Percentiles rank a stretch among this genome's conserved stretches.
Evolutionary conservation across 129 eudicot genomes (phyloP).

Genomic region (Centella asiatica): DNA sequence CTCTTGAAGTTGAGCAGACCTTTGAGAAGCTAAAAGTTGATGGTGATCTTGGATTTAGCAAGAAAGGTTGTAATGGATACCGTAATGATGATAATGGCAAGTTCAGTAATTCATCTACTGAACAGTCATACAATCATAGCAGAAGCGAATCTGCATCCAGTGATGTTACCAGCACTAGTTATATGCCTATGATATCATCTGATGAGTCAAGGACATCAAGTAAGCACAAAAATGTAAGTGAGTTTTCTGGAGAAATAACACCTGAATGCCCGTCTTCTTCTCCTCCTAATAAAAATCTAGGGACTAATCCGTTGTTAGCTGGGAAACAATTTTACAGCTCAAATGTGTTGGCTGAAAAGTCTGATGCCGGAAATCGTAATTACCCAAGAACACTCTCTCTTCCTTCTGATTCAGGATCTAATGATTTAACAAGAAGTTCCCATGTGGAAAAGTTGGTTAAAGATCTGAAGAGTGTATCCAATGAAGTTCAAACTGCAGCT

Average conservation of each 20-base stretch:
- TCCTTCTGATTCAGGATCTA: slow-evolving; percentile 35
- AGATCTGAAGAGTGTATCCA: slow-evolving; percentile 35
- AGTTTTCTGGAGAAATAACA: slow-evolving; percentile 36
- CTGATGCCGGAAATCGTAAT: slow-evolving; percentile 32
- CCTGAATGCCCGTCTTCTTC: slow-evolving; percentile 18
- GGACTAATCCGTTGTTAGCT: slow-evolving; percentile 16
- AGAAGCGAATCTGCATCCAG: slow-evolving; percentile 82
- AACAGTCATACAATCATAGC: slow-evolving; percentile 71
- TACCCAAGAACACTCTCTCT: slow-evolving; percentile 41
- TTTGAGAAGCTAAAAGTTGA: slow-evolving; percentile 32
- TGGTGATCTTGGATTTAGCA: slow-evolving; percentile 6
- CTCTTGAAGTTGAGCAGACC: slow-evolving; percentile 32
- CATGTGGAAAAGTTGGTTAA: slow-evolving; percentile 47
- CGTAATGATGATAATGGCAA: slow-evolving; percentile 22
- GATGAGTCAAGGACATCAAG: slow-evolving; percentile 29
- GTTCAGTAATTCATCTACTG: slow-evolving; percentile 50
- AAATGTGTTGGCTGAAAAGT: slow-evolving; percentile 25
- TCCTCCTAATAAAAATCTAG: slow-evolving; percentile 13
- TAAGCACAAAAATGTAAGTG: slow-evolving; percentile 30
- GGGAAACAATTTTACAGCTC: slow-evolving; percentile 46
- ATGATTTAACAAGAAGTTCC: slow-evolving; percentile 38
- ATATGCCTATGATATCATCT: slow-evolving; percentile 29
- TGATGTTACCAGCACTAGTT: slow-evolving; percentile 59
- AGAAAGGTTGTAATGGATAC: slow-evolving; percentile 11
- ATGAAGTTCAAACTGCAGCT: slow-evolving; percentile 51